Conservation (phyloP, 805 yeast genomes). For the Starmerella potacharoeniae region DNA sequence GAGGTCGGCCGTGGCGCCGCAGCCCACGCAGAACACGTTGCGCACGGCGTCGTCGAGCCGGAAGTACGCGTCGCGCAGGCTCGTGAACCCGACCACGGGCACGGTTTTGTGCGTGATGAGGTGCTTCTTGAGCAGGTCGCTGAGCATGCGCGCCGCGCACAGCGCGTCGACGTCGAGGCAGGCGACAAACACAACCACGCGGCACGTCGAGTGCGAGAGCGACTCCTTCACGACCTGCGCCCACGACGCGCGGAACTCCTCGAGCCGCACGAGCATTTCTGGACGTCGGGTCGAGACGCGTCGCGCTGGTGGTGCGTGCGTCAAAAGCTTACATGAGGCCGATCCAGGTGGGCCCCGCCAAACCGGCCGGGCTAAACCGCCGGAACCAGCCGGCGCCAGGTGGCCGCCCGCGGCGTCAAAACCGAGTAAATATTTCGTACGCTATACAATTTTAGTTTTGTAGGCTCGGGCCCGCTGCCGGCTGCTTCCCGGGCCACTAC, state of each 20-base stretch:
- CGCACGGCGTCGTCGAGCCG: slow-evolving; percentile 62
- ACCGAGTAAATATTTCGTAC: too few relatives aligned
- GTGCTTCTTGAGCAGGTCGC: slow-evolving; percentile 61
- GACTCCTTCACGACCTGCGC: slow-evolving; percentile 58
- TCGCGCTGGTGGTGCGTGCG: neutral
- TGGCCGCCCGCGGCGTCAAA: too few relatives aligned
- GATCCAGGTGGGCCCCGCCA: neutral
- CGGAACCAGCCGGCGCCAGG: too few relatives aligned
- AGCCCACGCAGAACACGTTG: slow-evolving; percentile 72
- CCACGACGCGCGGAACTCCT: slow-evolving; percentile 56
- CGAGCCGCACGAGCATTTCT: slow-evolving; percentile 63
- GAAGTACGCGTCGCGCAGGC: slow-evolving; percentile 48
- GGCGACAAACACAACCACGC: slow-evolving; percentile 75
- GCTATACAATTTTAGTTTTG: too few relatives aligned
- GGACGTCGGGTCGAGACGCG: neutral
- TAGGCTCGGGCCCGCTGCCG: too few relatives aligned
- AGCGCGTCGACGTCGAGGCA: slow-evolving; percentile 85
- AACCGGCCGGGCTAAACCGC: neutral
- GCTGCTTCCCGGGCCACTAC: too few relatives aligned
- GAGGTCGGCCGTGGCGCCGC: slow-evolving; percentile 86
- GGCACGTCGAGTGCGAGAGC: slow-evolving; percentile 84
- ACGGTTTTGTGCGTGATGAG: slow-evolving; percentile 76
- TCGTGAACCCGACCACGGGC: slow-evolving; percentile 88
- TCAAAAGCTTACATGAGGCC: neutral
- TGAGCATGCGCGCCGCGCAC: slow-evolving; percentile 72